A percentile compares a stretch with the other conserved stretches of the same genome.
Conservation (phyloP, 2,329 filamentous ascomycete species). For the Phaeosphaeriaceae sp. region DNA sequence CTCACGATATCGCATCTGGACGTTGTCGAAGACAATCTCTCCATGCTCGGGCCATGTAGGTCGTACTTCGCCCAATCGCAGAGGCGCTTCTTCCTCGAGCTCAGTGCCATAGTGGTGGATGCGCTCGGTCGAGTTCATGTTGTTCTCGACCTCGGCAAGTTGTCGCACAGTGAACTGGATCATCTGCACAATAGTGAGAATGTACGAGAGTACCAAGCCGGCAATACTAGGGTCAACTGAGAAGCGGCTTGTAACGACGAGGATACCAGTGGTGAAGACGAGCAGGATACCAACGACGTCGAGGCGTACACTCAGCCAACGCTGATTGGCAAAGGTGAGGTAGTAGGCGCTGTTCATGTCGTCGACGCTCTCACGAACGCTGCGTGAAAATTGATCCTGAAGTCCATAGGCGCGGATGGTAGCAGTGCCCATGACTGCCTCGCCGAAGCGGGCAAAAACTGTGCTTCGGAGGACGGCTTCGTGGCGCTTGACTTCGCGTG, state of each 20-base stretch:
- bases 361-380: conserved; percentile 78
- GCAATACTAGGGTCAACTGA: conserved; percentile 82
- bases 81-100: conserved; percentile 87
- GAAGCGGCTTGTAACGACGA: conserved; percentile 92
- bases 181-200: conserved; percentile 91
- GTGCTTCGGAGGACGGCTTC: conserved; percentile 86
- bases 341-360: conserved; percentile 95
- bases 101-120: conserved; percentile 87
- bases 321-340: conserved; percentile 92
- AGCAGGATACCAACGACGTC: conserved; percentile 84
- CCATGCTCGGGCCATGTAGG: conserved; percentile 85
- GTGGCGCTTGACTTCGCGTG: conserved; percentile 92
- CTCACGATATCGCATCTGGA: conserved; percentile 60
- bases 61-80: conserved; percentile 75
- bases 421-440: conserved; percentile 82
- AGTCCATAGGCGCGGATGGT: conserved; percentile 91
- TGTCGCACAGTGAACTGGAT: conserved; percentile 95
- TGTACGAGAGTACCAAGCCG: conserved; percentile 90
- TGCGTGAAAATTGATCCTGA: conserved; percentile 73
- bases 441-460: conserved; percentile 90
- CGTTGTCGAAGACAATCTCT: conserved; percentile 63
- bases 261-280: conserved; percentile 85
- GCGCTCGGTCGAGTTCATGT: conserved; percentile 96
- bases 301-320: conserved; percentile 86
- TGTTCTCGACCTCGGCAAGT: conserved; percentile 93